phyloP scores from a whole-genome alignment of 768 basidiomycete genomes.

The Suillus occidentalis region DNA sequence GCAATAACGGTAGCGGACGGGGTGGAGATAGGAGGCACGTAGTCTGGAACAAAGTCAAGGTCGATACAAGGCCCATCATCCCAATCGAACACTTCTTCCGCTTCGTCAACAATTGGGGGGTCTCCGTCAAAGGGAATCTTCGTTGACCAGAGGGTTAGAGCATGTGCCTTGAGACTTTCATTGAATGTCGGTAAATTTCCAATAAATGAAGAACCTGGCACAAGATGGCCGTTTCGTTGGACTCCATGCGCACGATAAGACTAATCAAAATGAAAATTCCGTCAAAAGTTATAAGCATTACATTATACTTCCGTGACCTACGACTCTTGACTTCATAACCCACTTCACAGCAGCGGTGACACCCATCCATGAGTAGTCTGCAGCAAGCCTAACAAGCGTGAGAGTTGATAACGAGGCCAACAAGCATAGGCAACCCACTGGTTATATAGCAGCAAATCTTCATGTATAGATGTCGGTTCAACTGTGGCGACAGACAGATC shows the following conservation, averaged over 20 bases:
- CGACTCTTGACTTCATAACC: not conserved
- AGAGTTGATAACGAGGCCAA: not conserved
- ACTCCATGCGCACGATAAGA: not conserved
- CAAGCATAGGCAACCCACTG: not conserved
- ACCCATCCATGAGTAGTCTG: constrained; percentile 6
- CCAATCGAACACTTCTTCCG: not conserved
- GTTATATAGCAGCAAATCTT: constrained; percentile 5
- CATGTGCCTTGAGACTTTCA: not conserved
- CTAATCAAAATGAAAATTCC: not conserved
- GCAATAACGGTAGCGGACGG: not conserved
- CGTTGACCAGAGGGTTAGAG: not conserved
- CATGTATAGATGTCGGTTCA: not conserved
- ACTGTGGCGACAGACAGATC: not conserved
- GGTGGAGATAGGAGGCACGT: not conserved
- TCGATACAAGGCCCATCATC: not conserved
- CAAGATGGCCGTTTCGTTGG: not conserved
- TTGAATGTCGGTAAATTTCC: not conserved
- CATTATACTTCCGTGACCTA: not conserved
- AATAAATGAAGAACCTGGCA: not conserved
- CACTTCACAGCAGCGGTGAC: not conserved
- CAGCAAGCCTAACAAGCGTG: not conserved
- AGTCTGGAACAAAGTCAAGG: not conserved
- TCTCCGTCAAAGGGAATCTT: constrained; percentile 5
- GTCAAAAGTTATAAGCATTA: not conserved
- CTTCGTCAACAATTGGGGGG: not conserved